Evolutionary conservation across 1,284 basidiomycete species (phyloP), one percentile per base, ranked within the genome.

Genomic region (Melampsora allii-populina): DNA sequence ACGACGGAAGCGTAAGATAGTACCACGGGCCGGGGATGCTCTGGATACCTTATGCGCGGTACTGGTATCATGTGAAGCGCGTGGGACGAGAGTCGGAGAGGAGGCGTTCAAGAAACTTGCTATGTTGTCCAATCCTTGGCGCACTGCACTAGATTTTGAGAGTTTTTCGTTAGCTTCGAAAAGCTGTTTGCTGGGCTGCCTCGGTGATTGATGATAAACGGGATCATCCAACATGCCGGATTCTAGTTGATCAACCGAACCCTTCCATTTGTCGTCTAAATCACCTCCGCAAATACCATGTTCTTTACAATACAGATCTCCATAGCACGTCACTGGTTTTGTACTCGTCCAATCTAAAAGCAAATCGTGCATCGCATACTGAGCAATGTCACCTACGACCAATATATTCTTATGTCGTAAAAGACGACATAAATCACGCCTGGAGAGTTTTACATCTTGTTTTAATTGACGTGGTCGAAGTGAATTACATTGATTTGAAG

Each of bases 281-380:
- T 77, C 65, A 17, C 77, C 77, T 1, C 76, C 75, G 56, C 80
- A 81, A 9, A 81, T 77, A 2, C 66, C 71, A 59, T 81, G 80
- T 65, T 80, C 78, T 66, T 78, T 78, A 76, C 80, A 81, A 63
- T 80, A 81, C 63, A 79, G 29, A 59, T 80, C 79, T 24, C 79
- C 79, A 67, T 79, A 80, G 69, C 80, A 81, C 9, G 76, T 78
- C 27, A 76, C 67, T 3, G 79, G 77, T 19, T 71, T 61, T 6
- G 67, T 67, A 33, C 76, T 75, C 29, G 80, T 79, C 76, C 75
- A 79, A 75, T 80, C 80, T 59, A 81, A 77, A 31, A 81, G 31
- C n/a, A 81, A 74, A 72, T 81, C 80, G 67, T 81, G 80, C 27
- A 80, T 46, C 0, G 76, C 69, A 67, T 77, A 81, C 46, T 80